Conservation (phyloP, 139 green algal species). For the Volvox reticuliferus region DNA sequence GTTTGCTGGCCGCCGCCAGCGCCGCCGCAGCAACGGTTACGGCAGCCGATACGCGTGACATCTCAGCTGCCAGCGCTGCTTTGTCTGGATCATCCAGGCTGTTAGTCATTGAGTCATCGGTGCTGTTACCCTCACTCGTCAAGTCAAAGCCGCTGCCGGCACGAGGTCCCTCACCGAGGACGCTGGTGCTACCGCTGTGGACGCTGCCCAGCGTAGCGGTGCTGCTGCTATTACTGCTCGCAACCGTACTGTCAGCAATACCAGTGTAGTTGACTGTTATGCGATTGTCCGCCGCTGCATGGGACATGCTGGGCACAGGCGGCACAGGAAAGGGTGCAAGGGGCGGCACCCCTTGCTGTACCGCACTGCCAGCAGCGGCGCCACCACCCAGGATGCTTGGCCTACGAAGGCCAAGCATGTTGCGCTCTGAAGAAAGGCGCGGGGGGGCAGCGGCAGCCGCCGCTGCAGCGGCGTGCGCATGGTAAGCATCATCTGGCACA, state of each 20-base stretch:
- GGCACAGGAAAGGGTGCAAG: no score
- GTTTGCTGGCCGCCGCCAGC: not conserved
- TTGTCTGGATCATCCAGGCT: constrained; percentile 1
- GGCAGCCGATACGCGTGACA: not conserved
- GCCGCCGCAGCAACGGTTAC: not conserved
- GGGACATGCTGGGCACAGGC: no score
- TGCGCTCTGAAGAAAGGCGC: not conserved
- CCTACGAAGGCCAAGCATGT: not conserved
- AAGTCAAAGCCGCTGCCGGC: not conserved
- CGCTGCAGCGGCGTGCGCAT: not conserved
- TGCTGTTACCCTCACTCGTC: not conserved
- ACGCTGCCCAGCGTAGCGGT: not conserved
- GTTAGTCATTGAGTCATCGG: not conserved
- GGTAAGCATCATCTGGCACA: not conserved
- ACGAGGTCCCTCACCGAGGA: not conserved
- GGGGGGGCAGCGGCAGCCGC: not conserved
- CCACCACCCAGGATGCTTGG: not conserved
- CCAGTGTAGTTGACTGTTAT: no score
- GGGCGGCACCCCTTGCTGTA: no score
- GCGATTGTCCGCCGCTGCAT: no score
- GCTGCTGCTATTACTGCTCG: not conserved
- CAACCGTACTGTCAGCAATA: not conserved
- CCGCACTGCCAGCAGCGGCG: not conserved
- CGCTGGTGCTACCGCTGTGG: not conserved
- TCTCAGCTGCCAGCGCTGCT: not conserved